Evolutionary conservation across 148 eudicot genomes (phyloP).

Genomic region (Amaranthus cruentus): DNA sequence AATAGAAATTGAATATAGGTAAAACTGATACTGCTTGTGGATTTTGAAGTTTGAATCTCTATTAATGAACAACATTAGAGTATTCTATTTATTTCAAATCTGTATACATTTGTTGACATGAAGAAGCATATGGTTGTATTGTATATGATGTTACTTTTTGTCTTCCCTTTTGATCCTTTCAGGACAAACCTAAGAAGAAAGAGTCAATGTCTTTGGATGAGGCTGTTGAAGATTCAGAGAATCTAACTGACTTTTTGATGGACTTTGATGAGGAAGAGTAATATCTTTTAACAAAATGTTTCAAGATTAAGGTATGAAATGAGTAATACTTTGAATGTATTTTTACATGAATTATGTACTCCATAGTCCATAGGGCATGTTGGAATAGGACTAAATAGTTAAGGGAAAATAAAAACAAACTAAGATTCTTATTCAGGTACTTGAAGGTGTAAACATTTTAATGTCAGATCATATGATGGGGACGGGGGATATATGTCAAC

Average conservation of each 20-base stretch:
- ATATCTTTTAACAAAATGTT: slow-evolving; percentile 1
- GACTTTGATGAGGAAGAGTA: slow-evolving; percentile 85
- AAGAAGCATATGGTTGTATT: not conserved
- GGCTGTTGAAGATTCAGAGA: slow-evolving; percentile 90
- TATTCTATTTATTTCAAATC: not conserved
- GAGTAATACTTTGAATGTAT: not conserved
- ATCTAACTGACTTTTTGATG: slow-evolving; percentile 88
- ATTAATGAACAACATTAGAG: not conserved
- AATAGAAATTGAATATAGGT: not conserved
- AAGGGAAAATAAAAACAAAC: too few species aligned
- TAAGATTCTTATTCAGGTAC: too few species aligned
- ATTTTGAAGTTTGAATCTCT: not conserved
- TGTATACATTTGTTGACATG: not conserved
- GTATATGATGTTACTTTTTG: not conserved
- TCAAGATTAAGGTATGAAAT: slow-evolving; percentile 1
- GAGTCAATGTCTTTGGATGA: slow-evolving; percentile 65
- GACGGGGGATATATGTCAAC: too few species aligned
- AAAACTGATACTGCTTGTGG: not conserved
- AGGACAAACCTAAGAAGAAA: slow-evolving; percentile 70
- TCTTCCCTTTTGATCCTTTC: slow-evolving; percentile 22
- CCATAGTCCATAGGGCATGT: too few species aligned
- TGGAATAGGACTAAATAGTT: too few species aligned
- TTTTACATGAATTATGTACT: not conserved
- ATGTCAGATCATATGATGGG: too few species aligned
- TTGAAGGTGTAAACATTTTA: not conserved